A percentile compares a stretch with the other conserved stretches of the same genome.
Evolutionary conservation across 192 early-diverging fungal species (phyloP).

Genomic region (Chytriomyces hyalinus): DNA sequence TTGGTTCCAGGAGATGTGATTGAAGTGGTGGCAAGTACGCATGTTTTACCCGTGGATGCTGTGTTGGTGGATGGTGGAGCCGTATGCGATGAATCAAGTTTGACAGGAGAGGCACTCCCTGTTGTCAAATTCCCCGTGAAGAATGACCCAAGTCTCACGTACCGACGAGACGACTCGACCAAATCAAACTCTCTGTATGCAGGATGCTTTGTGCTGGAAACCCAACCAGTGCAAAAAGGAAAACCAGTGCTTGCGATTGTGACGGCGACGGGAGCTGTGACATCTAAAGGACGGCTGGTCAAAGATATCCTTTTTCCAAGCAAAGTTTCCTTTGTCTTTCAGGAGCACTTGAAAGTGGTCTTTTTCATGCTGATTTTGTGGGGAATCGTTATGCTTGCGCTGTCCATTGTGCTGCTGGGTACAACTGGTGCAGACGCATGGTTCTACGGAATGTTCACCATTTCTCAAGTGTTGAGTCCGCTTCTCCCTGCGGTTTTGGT

Average conservation of each 20-base stretch:
- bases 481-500: constrained; percentile 77
- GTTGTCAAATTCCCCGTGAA: constrained; percentile 76
- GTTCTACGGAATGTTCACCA: constrained; percentile 77
- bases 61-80: constrained; percentile 71
- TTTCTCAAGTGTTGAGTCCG: constrained; percentile 72
- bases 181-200: constrained; percentile 71
- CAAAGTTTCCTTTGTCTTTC: constrained; percentile 75
- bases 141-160: constrained; percentile 50
- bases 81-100: constrained; percentile 76
- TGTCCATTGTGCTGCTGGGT: constrained; percentile 36
- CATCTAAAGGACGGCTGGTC: constrained; percentile 72
- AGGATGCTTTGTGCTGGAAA: constrained; percentile 72
- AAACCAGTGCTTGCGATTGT: constrained; percentile 61
- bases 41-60: constrained; percentile 69
- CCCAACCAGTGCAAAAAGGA: constrained; percentile 33
- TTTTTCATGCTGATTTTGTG: constrained; percentile 68
- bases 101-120: constrained; percentile 81
- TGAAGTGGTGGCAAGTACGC: constrained; percentile 51
- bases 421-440: constrained; percentile 65
- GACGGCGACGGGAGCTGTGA: constrained; percentile 70
- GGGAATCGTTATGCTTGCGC: constrained; percentile 60
- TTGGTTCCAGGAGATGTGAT: constrained; percentile 79
- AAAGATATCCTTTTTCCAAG: constrained; percentile 78
- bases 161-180: constrained; percentile 32
- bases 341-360: constrained; percentile 78